These are phyloP conservation scores for Gypsophila paniculata DNA, from an alignment of 179 eudicot species.

Conservation along the genomic window DNA sequence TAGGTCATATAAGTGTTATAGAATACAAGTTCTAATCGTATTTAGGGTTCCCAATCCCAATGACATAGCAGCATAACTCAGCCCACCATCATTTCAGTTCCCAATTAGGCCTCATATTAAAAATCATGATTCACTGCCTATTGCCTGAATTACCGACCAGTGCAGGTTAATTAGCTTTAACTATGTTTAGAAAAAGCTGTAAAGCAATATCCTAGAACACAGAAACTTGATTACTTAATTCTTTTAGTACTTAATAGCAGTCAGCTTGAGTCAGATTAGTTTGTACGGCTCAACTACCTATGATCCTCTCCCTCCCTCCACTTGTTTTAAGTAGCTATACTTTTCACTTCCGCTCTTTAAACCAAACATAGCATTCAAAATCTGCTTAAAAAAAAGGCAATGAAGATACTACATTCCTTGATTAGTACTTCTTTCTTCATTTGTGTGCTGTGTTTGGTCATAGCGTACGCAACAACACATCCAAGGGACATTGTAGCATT, in stretches of 20 bases:
- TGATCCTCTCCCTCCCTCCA: slow-evolving; percentile 8
- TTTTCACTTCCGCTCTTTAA: slow-evolving; percentile 15
- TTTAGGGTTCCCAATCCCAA: slow-evolving; percentile 32
- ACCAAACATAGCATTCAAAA: slow-evolving; percentile 1
- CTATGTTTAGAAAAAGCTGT: slow-evolving; percentile 1
- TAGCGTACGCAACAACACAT: slow-evolving; percentile 40
- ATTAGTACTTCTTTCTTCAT: neutral
- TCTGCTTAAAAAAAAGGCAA: slow-evolving; percentile 10
- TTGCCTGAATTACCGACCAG: slow-evolving; percentile 25
- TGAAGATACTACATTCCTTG: slow-evolving; percentile 19
- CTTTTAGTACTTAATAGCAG: neutral
- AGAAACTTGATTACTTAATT: neutral
- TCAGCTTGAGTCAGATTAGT: slow-evolving; percentile 22
- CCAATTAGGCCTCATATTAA: slow-evolving; percentile 15
- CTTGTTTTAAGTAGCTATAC: neutral
- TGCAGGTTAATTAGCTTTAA: slow-evolving; percentile 8
- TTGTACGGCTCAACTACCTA: slow-evolving; percentile 35
- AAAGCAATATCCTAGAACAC: slow-evolving; percentile 30
- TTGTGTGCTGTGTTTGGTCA: slow-evolving; percentile 7
- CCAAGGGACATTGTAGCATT: slow-evolving; percentile 40
- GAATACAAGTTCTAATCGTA: neutral
- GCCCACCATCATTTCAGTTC: slow-evolving; percentile 22
- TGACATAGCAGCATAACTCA: neutral
- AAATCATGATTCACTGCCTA: slow-evolving; percentile 14
- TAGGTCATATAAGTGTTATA: too few relatives aligned